These are phyloP conservation scores for Phytophthora cactorum DNA, from an alignment of 352 stramenopile species.

Conservation along the genomic window DNA sequence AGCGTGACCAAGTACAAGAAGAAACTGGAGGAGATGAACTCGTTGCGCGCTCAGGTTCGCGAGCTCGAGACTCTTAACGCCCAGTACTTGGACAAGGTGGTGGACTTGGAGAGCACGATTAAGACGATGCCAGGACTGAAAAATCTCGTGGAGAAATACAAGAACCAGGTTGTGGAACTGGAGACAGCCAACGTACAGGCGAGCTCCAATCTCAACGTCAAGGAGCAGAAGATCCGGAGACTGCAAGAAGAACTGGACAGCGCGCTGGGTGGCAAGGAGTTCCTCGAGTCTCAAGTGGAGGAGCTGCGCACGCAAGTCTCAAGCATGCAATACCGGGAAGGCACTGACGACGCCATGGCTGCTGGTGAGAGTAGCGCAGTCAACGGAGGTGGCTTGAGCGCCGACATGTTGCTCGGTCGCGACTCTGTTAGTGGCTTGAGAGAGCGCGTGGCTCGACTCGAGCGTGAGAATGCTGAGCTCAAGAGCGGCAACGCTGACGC, in stretches of 20 bases:
- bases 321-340: conserved; percentile 57
- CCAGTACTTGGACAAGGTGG: conserved; percentile 84
- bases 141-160: conserved; percentile 83
- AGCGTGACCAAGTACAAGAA: conserved; percentile 88
- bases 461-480: conserved; percentile 78
- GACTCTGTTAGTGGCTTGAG: conserved; percentile 64
- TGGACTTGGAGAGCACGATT: conserved; percentile 87
- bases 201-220: conserved; percentile 77
- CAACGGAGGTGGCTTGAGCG: conserved; percentile 51
- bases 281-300: conserved; percentile 86
- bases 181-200: conserved; percentile 84
- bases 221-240: conserved; percentile 81
- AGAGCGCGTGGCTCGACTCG: conserved; percentile 70
- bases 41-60: conserved; percentile 74
- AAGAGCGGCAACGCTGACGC: conserved; percentile 59
- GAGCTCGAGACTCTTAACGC: conserved; percentile 83
- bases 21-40: conserved; percentile 87
- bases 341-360: conserved; percentile 48
- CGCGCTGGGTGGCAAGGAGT: conserved; percentile 80
- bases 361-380: conserved; percentile 35
- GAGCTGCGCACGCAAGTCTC: conserved; percentile 74
- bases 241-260: conserved; percentile 89
- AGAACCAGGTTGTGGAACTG: conserved; percentile 89
- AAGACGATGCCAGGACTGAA: conserved; percentile 88
- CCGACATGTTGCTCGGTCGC: conserved; percentile 67